phyloP scores from a whole-genome alignment of 2,329 filamentous ascomycete species.

The Tolypocladium pustulatum region DNA sequence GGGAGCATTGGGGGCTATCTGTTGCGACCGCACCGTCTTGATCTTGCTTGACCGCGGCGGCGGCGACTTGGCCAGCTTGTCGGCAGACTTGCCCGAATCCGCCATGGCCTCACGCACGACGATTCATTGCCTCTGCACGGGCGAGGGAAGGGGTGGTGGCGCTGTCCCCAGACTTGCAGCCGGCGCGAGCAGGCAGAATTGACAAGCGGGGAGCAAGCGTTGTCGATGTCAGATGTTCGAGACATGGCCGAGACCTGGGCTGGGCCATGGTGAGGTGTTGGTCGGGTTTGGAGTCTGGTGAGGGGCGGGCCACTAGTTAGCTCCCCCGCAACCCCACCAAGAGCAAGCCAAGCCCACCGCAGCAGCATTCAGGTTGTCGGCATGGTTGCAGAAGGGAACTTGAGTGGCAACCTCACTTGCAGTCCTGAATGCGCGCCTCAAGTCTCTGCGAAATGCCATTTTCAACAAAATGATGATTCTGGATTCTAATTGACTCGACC shows the following conservation, averaged over 20 bases:
- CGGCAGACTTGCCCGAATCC: slow-evolving; percentile 25
- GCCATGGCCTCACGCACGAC: slow-evolving; percentile 26
- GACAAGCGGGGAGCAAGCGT: not conserved
- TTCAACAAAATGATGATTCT: not conserved
- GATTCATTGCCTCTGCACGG: slow-evolving; percentile 17
- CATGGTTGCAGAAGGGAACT: too few relatives aligned
- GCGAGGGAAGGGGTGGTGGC: not conserved
- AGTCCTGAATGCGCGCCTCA: not conserved
- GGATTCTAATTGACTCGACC: not conserved
- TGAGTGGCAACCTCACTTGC: too few relatives aligned
- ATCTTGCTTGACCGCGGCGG: slow-evolving; percentile 5
- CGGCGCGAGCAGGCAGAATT: not conserved
- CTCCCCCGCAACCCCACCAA: not conserved
- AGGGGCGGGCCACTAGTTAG: not conserved
- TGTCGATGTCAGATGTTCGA: not conserved
- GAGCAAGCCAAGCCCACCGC: too few relatives aligned
- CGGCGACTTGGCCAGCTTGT: slow-evolving; percentile 23
- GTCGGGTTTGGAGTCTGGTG: not conserved
- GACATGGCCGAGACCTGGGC: not conserved
- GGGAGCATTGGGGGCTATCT: slow-evolving; percentile 30
- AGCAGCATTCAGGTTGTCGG: too few relatives aligned
- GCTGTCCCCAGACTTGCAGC: not conserved
- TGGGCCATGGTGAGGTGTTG: not conserved
- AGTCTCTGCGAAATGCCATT: not conserved
- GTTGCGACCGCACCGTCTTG: slow-evolving; percentile 39